Percentiles rank a stretch among this genome's conserved stretches.
phyloP scores from a whole-genome alignment of 768 basidiomycete genomes.

The Cubamyces lactineus region DNA sequence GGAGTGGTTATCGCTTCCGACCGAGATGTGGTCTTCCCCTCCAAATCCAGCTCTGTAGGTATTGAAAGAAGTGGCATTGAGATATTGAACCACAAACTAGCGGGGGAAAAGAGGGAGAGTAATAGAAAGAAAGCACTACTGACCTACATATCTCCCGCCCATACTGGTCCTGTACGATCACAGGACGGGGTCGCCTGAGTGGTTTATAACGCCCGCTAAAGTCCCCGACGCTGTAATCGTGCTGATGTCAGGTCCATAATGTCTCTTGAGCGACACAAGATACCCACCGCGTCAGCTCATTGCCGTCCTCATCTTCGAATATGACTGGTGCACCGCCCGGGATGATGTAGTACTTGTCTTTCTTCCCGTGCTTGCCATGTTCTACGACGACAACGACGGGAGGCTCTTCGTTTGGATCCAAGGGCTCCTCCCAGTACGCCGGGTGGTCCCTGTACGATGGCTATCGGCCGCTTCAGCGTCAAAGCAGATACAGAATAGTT shows the following conservation, averaged over 20 bases:
- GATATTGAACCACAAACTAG: not conserved
- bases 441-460: slow-evolving; percentile 17
- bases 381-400: slow-evolving; percentile 36
- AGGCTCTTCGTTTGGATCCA: slow-evolving; percentile 30
- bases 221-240: slow-evolving; percentile 51
- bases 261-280: not conserved
- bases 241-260: not conserved
- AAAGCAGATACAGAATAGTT: not conserved
- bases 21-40: slow-evolving; percentile 25
- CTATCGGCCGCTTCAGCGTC: not conserved
- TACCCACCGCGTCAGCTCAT: slow-evolving; percentile 61
- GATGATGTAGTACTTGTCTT: slow-evolving; percentile 57
- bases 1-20: slow-evolving; percentile 23
- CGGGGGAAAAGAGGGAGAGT: not conserved
- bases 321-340: slow-evolving; percentile 67
- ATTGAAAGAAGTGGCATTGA: not conserved
- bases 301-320: slow-evolving; percentile 67
- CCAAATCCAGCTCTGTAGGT: slow-evolving; percentile 30
- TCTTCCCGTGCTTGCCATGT: slow-evolving; percentile 33
- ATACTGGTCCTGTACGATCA: slow-evolving; percentile 56
- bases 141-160: slow-evolving; percentile 64
- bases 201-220: slow-evolving; percentile 41
- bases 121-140: slow-evolving; percentile 1
- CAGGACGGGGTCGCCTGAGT: slow-evolving; percentile 26
- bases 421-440: slow-evolving; percentile 20